phyloP scores from a whole-genome alignment of 1,284 basidiomycete species.

The Ceratobasidium sp. region DNA sequence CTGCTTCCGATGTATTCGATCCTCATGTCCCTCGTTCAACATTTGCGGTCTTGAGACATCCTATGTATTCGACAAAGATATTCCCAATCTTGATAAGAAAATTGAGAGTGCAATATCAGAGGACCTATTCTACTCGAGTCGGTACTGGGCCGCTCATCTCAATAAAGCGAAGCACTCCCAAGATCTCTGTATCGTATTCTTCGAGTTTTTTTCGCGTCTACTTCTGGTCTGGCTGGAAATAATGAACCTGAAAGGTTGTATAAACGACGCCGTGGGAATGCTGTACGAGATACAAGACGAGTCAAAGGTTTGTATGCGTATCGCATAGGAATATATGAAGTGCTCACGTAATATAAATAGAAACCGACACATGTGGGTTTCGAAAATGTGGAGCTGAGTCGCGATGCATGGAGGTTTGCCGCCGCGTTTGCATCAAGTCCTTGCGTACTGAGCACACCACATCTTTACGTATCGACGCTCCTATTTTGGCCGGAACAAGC shows the following conservation, averaged over 20 bases:
- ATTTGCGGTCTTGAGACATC: too few relatives aligned
- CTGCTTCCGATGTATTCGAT: neutral
- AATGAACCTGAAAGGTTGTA: too few relatives aligned
- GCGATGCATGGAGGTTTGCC: neutral
- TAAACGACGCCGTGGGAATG: neutral
- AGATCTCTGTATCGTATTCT: neutral
- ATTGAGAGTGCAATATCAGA: too few relatives aligned
- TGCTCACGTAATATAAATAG: neutral
- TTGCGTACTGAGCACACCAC: neutral
- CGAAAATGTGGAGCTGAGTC: neutral
- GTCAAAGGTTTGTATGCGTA: too few relatives aligned
- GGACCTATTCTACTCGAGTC: too few relatives aligned
- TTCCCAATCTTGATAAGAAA: too few relatives aligned
- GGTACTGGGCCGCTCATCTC: constrained; percentile 4
- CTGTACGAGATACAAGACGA: neutral
- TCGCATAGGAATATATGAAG: neutral
- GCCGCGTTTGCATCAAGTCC: neutral
- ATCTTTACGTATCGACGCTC: neutral
- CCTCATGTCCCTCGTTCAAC: too few relatives aligned
- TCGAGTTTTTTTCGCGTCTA: neutral
- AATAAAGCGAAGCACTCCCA: neutral
- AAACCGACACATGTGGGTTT: neutral
- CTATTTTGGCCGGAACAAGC: too few relatives aligned
- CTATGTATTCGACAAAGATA: too few relatives aligned
- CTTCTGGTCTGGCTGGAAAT: constrained; percentile 29